Conservation (phyloP, 305 asterid species). For the Solanum hybrid region DNA sequence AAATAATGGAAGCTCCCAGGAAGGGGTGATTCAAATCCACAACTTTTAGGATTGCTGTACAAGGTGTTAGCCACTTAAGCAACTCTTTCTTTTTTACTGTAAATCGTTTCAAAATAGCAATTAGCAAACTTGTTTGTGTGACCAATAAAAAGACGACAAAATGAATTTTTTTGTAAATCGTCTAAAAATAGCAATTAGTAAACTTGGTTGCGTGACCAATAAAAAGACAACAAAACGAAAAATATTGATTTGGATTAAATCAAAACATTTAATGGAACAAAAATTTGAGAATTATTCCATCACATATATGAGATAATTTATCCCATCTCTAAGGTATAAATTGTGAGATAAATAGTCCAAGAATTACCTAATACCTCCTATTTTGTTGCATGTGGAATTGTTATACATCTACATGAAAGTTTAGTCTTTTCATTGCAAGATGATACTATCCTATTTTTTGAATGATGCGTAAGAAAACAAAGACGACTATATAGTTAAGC, state of each 20-base stretch:
- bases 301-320: not conserved
- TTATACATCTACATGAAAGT: not conserved
- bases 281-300: not conserved
- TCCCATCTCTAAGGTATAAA: too few species aligned
- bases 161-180: too few species aligned
- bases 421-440: slow-evolving; percentile 29
- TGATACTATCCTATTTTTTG: slow-evolving; percentile 73
- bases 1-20: not conserved
- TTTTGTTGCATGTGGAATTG: not conserved
- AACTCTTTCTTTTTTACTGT: too few species aligned
- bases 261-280: not conserved
- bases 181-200: too few species aligned
- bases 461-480: slow-evolving; percentile 63
- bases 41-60: too few species aligned
- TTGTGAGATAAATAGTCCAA: too few species aligned
- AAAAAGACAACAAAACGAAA: not conserved
- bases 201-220: too few species aligned
- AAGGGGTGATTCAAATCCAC: too few species aligned
- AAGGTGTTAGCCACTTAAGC: not conserved
- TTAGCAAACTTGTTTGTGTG: too few species aligned
- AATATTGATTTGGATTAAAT: too few species aligned
- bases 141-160: not conserved
- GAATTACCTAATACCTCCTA: not conserved
- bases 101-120: too few species aligned
- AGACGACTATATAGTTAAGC: not conserved